Evolutionary conservation across 2,329 filamentous ascomycete species (phyloP).

Genomic region (Arachnomyces sp.): DNA sequence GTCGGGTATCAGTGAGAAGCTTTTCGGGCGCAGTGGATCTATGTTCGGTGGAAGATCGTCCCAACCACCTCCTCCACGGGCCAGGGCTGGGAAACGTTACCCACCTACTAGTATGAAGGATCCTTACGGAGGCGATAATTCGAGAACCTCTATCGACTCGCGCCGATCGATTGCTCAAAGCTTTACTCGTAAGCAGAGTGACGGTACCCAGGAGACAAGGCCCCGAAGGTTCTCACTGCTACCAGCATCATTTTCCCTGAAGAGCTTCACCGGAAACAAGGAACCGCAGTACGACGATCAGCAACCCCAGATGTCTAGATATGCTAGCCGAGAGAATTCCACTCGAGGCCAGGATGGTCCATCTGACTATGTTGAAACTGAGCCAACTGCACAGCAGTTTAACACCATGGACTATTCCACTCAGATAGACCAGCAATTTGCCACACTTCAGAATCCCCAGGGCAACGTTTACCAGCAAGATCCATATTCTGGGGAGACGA

Average conservation of each 20-base stretch:
- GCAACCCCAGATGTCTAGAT: neutral
- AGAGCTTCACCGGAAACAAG: conserved; percentile 53
- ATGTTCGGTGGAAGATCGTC: conserved; percentile 57
- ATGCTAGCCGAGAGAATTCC: conserved; percentile 1
- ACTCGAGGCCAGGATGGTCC: conserved; percentile 1
- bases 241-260: conserved; percentile 55
- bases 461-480: conserved; percentile 22
- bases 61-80: conserved; percentile 29
- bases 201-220: conserved; percentile 54
- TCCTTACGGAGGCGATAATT: conserved; percentile 51
- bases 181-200: conserved; percentile 62
- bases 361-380: neutral
- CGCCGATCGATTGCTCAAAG: conserved; percentile 63
- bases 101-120: conserved; percentile 88
- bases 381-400: conserved; percentile 7
- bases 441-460: conserved; percentile 27
- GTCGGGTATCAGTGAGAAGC: conserved; percentile 71
- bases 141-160: conserved; percentile 63
- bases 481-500: conserved; percentile 14
- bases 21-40: conserved; percentile 76
- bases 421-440: conserved; percentile 36
- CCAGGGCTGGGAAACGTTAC: conserved; percentile 57
- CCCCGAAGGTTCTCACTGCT: conserved; percentile 64
- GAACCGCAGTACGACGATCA: conserved; percentile 24
- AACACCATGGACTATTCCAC: conserved; percentile 31